phyloP scores from a whole-genome alignment of 164 flowering plant species.

The Aristolochia fimbriata region DNA sequence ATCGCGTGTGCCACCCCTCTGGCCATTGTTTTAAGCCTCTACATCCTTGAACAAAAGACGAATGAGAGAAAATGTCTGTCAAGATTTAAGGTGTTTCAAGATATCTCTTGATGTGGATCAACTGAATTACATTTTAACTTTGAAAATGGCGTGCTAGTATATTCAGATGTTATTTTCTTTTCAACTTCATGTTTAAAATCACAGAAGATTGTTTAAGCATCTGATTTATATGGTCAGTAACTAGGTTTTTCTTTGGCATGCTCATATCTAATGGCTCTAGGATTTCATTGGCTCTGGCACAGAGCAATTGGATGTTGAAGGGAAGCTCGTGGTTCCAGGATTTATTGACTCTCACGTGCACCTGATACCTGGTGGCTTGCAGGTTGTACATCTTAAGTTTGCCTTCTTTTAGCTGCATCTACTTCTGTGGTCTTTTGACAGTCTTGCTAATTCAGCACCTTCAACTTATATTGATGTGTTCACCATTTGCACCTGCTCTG shows the following conservation, averaged over 20 bases:
- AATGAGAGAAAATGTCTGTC: too few relatives aligned
- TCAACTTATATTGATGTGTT: too few relatives aligned
- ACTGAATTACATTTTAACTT: neutral
- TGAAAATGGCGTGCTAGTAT: neutral
- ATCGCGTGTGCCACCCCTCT: too few relatives aligned
- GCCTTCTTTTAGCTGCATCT: too few relatives aligned
- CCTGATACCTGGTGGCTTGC: constrained; percentile 72
- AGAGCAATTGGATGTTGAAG: constrained; percentile 43
- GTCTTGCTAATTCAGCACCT: too few relatives aligned
- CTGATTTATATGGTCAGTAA: neutral
- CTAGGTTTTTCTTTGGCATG: neutral
- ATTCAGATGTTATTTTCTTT: neutral
- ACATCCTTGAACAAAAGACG: too few relatives aligned
- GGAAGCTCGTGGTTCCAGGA: constrained; percentile 89
- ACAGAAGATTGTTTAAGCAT: neutral
- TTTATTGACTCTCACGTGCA: constrained; percentile 94
- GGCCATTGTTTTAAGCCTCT: too few relatives aligned
- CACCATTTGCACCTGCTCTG: too few relatives aligned
- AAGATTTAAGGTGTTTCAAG: too few relatives aligned
- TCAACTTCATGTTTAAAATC: neutral
- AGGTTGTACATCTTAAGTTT: constrained; percentile 27
- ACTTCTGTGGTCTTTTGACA: too few relatives aligned
- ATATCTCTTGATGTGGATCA: neutral
- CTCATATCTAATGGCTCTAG: constrained; percentile 28
- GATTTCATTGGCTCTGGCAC: constrained; percentile 42